A percentile compares a stretch with the other conserved stretches of the same genome.
phyloP scores from a whole-genome alignment of 345 rosid species.

The Lepidium africanum region DNA sequence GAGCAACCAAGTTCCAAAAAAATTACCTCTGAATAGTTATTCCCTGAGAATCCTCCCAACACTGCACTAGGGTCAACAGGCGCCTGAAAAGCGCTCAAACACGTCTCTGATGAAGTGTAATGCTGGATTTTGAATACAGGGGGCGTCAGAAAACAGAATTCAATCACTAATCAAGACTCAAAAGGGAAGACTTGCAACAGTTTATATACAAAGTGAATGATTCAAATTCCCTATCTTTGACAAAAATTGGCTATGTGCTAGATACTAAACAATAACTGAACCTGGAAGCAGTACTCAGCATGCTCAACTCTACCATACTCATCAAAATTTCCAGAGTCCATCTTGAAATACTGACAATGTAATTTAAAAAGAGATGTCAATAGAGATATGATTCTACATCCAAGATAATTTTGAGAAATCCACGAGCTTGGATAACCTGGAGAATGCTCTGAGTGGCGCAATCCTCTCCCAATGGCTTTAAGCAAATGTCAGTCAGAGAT shows the following conservation, averaged over 20 bases:
- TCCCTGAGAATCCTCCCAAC: conserved; percentile 87
- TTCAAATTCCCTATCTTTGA: neutral
- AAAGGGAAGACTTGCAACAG: neutral
- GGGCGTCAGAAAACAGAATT: neutral
- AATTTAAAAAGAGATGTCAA: conserved; percentile 6
- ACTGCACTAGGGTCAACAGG: conserved; percentile 97
- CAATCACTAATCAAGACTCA: neutral
- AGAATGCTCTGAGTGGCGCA: conserved; percentile 94
- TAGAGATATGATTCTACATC: conserved; percentile 1
- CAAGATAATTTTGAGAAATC: conserved; percentile 3
- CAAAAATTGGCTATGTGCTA: conserved; percentile 1
- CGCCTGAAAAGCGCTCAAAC: conserved; percentile 88
- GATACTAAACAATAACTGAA: conserved; percentile 16
- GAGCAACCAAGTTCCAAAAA: conserved; percentile 20
- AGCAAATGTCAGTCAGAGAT: conserved; percentile 74
- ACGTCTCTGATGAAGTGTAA: conserved; percentile 73
- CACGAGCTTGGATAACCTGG: conserved; percentile 48
- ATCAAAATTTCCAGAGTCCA: conserved; percentile 65
- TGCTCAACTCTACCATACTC: conserved; percentile 73
- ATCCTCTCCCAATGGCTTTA: conserved; percentile 87
- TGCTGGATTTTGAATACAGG: conserved; percentile 47
- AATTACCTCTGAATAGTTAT: conserved; percentile 79
- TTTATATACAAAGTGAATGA: neutral
- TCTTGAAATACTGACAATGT: conserved; percentile 65
- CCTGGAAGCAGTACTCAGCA: conserved; percentile 91